Evolutionary conservation across 768 basidiomycete species (phyloP).

Genomic region (Suillus variegatus): DNA sequence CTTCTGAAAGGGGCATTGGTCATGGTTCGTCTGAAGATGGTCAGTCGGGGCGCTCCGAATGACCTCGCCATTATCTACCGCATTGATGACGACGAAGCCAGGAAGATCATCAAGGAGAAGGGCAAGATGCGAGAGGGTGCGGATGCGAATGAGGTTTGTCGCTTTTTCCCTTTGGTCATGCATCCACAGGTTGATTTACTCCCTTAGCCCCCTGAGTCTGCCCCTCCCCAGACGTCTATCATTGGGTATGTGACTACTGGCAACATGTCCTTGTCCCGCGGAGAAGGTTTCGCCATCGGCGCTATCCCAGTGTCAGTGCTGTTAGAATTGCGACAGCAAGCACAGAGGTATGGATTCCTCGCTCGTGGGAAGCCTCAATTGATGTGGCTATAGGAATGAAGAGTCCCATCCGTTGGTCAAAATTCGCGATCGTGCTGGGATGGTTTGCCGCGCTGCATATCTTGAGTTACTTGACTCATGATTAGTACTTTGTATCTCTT

Average conservation of each 20-base stretch:
- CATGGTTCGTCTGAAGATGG: constrained; percentile 61
- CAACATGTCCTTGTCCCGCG: constrained; percentile 76
- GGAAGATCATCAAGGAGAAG: constrained; percentile 45
- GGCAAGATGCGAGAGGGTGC: constrained; percentile 24
- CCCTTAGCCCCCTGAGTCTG: constrained; percentile 46
- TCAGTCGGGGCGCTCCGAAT: constrained; percentile 68
- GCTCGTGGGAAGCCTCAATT: not conserved
- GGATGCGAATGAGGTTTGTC: constrained; percentile 32
- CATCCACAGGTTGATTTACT: constrained; percentile 5
- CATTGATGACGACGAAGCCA: constrained; percentile 55
- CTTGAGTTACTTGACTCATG: constrained; percentile 39
- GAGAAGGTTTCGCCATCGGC: constrained; percentile 77
- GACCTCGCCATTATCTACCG: constrained; percentile 76
- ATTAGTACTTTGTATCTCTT: not conserved
- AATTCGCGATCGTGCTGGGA: constrained; percentile 61
- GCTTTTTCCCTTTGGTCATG: constrained; percentile 1
- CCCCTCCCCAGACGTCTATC: constrained; percentile 45
- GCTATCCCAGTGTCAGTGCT: constrained; percentile 60
- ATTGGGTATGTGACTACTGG: constrained; percentile 89
- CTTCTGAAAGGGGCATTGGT: constrained; percentile 66
- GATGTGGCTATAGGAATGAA: constrained; percentile 18
- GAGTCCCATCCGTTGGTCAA: constrained; percentile 52
- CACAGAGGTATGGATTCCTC: constrained; percentile 33
- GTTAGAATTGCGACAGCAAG: constrained; percentile 54
- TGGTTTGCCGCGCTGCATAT: constrained; percentile 52